Percentiles rank a stretch among this genome's conserved stretches.
Conservation (phyloP, 495 filamentous ascomycete species). For the Filosporella fistucella region DNA sequence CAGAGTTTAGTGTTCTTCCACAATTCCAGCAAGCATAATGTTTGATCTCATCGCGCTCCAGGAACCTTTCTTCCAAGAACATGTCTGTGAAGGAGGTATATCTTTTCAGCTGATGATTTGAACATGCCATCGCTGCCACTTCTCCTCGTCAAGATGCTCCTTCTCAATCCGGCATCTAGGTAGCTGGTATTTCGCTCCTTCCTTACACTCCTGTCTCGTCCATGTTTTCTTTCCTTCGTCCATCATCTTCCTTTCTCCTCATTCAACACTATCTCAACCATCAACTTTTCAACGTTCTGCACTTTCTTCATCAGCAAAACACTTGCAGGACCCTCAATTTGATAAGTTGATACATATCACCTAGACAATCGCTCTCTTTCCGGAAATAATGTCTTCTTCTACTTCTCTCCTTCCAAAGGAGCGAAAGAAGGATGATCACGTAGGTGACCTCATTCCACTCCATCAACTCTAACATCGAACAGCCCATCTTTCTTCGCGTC, state of each 20-base stretch:
- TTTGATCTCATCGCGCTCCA: too few relatives aligned
- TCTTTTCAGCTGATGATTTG: too few relatives aligned
- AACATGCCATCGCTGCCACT: too few relatives aligned
- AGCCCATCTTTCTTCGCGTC: conserved; percentile 45
- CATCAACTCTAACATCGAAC: neutral
- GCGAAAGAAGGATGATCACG: conserved; percentile 21
- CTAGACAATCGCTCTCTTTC: too few relatives aligned
- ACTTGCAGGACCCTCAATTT: conserved; percentile 1
- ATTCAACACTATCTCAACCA: conserved; percentile 1
- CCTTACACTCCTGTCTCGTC: neutral
- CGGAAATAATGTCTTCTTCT: conserved; percentile 30
- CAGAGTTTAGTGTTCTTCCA: too few relatives aligned
- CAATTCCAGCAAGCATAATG: too few relatives aligned
- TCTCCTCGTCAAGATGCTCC: too few relatives aligned
- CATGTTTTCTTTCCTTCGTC: neutral
- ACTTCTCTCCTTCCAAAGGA: conserved; percentile 35
- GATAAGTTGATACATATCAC: conserved; percentile 14
- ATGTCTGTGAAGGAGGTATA: too few relatives aligned
- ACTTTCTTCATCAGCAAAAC: neutral
- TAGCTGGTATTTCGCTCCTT: conserved; percentile 2
- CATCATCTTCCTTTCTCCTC: conserved; percentile 2
- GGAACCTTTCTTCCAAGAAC: too few relatives aligned
- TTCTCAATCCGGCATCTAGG: too few relatives aligned
- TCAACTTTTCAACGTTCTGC: neutral
- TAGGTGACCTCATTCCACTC: conserved; percentile 18